Base-by-base conservation (phyloP, 257 asterid genomes). In the Coffea canephora region DNA sequence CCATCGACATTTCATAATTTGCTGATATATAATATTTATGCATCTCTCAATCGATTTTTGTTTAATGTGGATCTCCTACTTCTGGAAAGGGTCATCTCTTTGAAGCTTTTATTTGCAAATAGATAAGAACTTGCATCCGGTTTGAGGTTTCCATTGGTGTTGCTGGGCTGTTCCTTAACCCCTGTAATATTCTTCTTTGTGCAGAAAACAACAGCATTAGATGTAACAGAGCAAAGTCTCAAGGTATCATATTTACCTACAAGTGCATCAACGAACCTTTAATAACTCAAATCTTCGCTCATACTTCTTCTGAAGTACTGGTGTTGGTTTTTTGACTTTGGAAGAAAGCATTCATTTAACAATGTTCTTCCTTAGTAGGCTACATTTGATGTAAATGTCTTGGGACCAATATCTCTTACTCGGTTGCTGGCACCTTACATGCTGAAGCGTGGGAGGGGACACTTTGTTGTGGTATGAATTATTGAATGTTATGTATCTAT, bases 371-470 rank as follows among this genome's bases (percentile, higher is more conserved):
- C 81, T 86, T 86, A 72, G 83, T 84, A 95, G 98, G 97, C 94
- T 8, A 95, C 95, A 57, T 89, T 93, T 86, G 91, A 92, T 54
- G 97, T 96, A 77, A 96, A 96, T 86, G 91, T 89, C 79, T 34
- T 94, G 89, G 99, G 99, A 69, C 98, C 98, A 57, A 89, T 96
- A 82, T 91, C 97, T 81, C 87, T 96, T 72, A 93, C 98, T 1
- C 90, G 94, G 77, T 86, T 92, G 82, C 80, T 96, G 85, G 79
- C 89, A 73, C 96, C 96, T 67, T 87, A 83, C 91, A 96, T 94
- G 98, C 85, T 96, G 88, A 91, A 89, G 88, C 92, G 97, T 77
- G 98, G 97, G 67, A 89, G 91, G 77, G 98, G 99, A 83, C 98
- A 93, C 88, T 89, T 96, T 80, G 97, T 96, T 41, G 98, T 96